Conservation (phyloP, 768 basidiomycete species). For the Termitomyces sp. region DNA sequence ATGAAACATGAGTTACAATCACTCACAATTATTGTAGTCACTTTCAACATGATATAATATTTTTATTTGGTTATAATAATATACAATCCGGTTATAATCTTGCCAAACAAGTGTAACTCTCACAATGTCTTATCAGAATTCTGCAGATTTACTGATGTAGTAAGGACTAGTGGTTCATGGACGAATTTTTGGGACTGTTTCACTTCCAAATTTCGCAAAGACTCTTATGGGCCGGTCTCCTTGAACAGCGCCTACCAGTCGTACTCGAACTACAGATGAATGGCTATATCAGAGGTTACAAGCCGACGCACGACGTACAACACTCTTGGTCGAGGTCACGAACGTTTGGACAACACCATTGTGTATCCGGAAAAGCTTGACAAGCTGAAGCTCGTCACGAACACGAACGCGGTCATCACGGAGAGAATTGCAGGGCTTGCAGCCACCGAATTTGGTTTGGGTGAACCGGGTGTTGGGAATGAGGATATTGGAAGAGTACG, state of each 20-base stretch:
- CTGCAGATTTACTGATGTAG: too few species aligned
- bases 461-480: not conserved
- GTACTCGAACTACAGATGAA: conserved; percentile 38
- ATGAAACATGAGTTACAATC: too few species aligned
- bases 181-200: conserved; percentile 25
- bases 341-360: conserved; percentile 45
- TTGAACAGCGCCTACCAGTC: conserved; percentile 39
- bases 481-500: conserved; percentile 48
- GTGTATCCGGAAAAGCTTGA: conserved; percentile 55
- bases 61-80: too few species aligned
- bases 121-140: too few species aligned
- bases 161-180: conserved; percentile 18
- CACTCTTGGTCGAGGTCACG: conserved; percentile 41
- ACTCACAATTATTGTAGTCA: too few species aligned
- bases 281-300: conserved; percentile 38
- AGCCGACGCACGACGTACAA: conserved; percentile 41
- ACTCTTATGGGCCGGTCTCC: conserved; percentile 36
- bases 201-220: conserved; percentile 17
- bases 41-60: too few species aligned
- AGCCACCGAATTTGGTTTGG: conserved; percentile 23
- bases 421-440: conserved; percentile 39
- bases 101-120: too few species aligned
- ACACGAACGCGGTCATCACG: conserved; percentile 35
- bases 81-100: too few species aligned
- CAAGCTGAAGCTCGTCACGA: conserved; percentile 35